Conservation (phyloP, 805 yeast species). For the Ogataea pini region DNA sequence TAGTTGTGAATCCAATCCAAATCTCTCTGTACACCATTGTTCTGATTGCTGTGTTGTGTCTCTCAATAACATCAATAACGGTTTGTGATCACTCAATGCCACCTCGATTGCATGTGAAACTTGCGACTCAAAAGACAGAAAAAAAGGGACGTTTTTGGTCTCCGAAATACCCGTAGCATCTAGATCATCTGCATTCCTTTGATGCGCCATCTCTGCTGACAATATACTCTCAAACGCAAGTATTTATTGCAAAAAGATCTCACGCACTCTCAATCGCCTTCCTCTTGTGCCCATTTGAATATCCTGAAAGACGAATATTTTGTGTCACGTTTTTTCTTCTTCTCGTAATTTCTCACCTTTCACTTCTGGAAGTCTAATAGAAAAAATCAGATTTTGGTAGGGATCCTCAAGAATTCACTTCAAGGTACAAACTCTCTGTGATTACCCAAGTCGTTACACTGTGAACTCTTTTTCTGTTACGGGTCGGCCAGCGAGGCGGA, state of each 20-base stretch:
- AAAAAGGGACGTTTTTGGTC: constrained; percentile 3
- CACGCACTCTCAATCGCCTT: background rate
- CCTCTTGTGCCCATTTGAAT: background rate
- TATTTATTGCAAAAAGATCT: background rate
- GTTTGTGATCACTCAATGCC: constrained; percentile 38
- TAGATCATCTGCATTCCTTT: background rate
- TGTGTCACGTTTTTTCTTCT: constrained; percentile 5
- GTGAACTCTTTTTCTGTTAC: too few species aligned
- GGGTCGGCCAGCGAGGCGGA: too few species aligned
- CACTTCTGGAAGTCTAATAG: constrained; percentile 1
- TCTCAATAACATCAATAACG: constrained; percentile 42
- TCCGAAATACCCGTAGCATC: background rate
- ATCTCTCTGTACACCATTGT: constrained; percentile 25
- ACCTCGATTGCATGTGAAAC: constrained; percentile 40
- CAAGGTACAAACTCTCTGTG: too few species aligned
- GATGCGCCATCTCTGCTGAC: constrained; percentile 1
- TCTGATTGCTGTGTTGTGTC: constrained; percentile 26
- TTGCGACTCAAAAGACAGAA: constrained; percentile 21
- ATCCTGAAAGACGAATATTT: background rate
- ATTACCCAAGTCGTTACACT: too few species aligned
- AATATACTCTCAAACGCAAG: background rate
- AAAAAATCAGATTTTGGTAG: background rate
- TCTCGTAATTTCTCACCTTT: background rate
- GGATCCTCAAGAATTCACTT: too few species aligned
- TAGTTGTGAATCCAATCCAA: constrained; percentile 18